Conservation (phyloP, 2,329 filamentous ascomycete species). For the Hypomyces rosellus region DNA sequence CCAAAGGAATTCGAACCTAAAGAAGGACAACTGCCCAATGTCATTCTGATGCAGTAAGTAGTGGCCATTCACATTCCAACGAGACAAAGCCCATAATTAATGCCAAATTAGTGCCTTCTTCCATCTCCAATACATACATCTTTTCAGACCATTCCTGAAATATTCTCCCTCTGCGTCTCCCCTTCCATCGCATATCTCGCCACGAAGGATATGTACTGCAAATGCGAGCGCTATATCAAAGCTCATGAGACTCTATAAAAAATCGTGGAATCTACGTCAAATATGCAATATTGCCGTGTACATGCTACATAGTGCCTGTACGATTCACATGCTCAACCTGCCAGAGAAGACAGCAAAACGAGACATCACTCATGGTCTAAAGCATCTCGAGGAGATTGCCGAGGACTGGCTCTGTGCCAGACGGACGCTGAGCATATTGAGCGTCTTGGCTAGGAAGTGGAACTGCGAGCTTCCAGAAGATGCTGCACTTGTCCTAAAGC, state of each 20-base stretch:
- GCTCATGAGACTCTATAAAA: conserved; percentile 88
- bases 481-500: conserved; percentile 65
- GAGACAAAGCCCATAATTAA: conserved; percentile 15
- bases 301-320: conserved; percentile 89
- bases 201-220: conserved; percentile 82
- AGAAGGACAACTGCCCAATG: conserved; percentile 82
- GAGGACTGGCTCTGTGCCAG: conserved; percentile 91
- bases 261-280: conserved; percentile 81
- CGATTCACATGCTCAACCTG: conserved; percentile 87
- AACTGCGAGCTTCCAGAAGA: conserved; percentile 80
- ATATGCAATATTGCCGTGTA: conserved; percentile 97
- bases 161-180: conserved; percentile 78
- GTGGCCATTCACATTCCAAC: neutral
- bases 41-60: conserved; percentile 75
- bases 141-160: conserved; percentile 92
- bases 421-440: conserved; percentile 77
- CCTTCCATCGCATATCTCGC: conserved; percentile 79
- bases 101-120: conserved; percentile 76
- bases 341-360: conserved; percentile 85
- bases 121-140: conserved; percentile 88
- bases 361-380: conserved; percentile 85
- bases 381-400: conserved; percentile 89
- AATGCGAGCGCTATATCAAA: conserved; percentile 88
- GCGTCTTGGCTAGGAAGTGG: conserved; percentile 83
- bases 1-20: conserved; percentile 83